Base-by-base conservation (phyloP, 192 early-diverging fungal species). In the Haplosporangium gracile region DNA sequence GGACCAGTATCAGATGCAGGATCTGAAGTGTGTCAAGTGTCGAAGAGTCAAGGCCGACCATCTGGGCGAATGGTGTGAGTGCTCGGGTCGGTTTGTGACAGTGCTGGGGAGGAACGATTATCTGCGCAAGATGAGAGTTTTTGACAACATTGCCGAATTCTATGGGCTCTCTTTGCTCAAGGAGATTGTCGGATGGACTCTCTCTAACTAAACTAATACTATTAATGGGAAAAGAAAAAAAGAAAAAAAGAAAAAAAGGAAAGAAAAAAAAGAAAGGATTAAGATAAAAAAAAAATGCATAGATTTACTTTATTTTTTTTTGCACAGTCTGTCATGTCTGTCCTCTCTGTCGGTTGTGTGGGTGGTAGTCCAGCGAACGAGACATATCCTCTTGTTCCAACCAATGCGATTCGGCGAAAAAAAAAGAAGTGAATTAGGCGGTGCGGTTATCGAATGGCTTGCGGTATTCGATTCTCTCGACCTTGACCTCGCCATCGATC, bases 391-490 rank as follows among this genome's bases (percentile, higher is more conserved):
- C 4, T 4, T 18, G 45, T 51, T 51, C 49, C 49, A 51, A 20
- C 49, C 49, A 51, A 20, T 51, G 20, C 49, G 16, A 5, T 18
- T 43, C 42, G 29, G 69, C 24, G n/a, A 34, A 26, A 73, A 49
- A 51, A 74, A 32, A 53, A 20, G 32, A 47, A n/a, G 32, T 51
- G 55, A 42, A 45, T 78, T 83, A 83, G 51, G 69, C 75, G 43
- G 77, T 57, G 32, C 83, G 83, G 77, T 45, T 85, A 26, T 85
- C 77, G 43, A 86, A 80, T 65, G 83, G 83, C 60, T 97, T 98
- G 38, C 91, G 88, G 88, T 96, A 99, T 78, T 98, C 97, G 75
- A 98, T 92, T 81, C 97, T 96, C 74, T 98, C 98, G 15, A 99
- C 97, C 78, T 96, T 96, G 16, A 99, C 96, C 68, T 98, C 96